Base-by-base conservation (phyloP, 2,329 filamentous ascomycete genomes). In the Trichoderma sp. region DNA sequence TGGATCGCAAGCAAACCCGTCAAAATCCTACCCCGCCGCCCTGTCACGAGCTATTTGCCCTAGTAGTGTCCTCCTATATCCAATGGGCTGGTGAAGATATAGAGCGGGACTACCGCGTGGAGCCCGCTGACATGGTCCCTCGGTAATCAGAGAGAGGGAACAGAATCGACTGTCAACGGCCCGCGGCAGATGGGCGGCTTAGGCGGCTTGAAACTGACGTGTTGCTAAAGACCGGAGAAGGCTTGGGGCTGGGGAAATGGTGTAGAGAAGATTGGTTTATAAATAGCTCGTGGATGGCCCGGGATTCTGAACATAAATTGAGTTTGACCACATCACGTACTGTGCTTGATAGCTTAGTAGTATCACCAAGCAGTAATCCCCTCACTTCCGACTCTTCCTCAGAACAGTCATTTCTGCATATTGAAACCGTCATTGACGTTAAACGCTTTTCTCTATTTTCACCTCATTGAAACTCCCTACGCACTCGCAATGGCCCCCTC, bases 401-500 rank as follows among this genome's bases (percentile, higher is more conserved):
- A 38, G 8, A 33, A 14, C 16, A 53, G n/a, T 50, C 33, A 29
- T 41, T 8, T 50, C 33, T n/a, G n/a, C n/a, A n/a, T n/a, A 29
- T 6, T 59, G 4, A 21, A 8, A 3, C n/a, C 60, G 16, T n/a
- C 41, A 45, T n/a, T n/a, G 9, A 8, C n/a, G 16, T 35, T 12
- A 35, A 16, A 21, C 31, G 3, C 60, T 67, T 31, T 35, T 53
- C 29, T 59, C 56, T 31, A 29, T 5, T 33, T 3, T 62, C 33
- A 60, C 7, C 12, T 1, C 27, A 65, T 27, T 6, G 4, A 27
- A 9, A 18, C 6, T n/a, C 0, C 27, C 21, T 63, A 63, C 56
- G 27, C 59, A 3, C 7, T 24, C 41, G 69, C 72, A 76, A 89
- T 91, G 88, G 86, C 89, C 75, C 89, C 71, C 83, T 91, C 71